Base-by-base conservation (phyloP, 2,329 filamentous ascomycete genomes). In the Neofusicoccum ribis region DNA sequence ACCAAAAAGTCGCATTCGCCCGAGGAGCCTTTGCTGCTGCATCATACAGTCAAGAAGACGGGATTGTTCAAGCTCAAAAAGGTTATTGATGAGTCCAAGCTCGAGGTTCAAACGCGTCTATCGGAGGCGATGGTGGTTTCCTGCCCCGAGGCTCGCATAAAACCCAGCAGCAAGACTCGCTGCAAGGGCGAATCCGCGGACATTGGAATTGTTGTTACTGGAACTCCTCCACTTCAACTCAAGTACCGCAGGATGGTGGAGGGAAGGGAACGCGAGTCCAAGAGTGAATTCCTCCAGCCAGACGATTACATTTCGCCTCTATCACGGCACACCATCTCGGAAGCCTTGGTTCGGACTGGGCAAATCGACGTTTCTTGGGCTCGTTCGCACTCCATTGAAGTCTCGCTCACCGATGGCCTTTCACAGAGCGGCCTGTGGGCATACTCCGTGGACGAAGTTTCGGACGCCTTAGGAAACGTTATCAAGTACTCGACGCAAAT, bases 211-310 rank as follows among this genome's bases (percentile, higher is more conserved):
- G 88, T 94, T 71, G 92, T 97, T 3, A 85, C 91, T 69, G 95
- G 95, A 17, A 96, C 93, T 0, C 92, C 96, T 2, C 95, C 95
- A 3, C 83, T 99, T 69, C 93, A 93, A 75, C 91, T 99, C 70
- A 91, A 92, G 71, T 99, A 99, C 78, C 95, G 92, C 72, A 90
- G 93, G 63, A 89, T 88, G 6, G 89, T 97, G 70, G 97, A 98
- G 70, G 88, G 88, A 67, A 89, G 91, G 68, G 88, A 96, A 69
- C 89, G 89, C 70, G 91, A 91, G 67, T 92, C 94, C 68, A 72
- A 76, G 46, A 94, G 96, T 71, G 93, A 98, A 77, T 97, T 92
- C 72, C 87, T 99, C 50, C 93, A 97, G 71, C 93, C 95, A 0
- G 93, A 97, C 56, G 91, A 91, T 41, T 89, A 93, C 72, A 83